Evolutionary conservation across 2,329 filamentous ascomycete genomes (phyloP).

Genomic region (Exophiala sideris): DNA sequence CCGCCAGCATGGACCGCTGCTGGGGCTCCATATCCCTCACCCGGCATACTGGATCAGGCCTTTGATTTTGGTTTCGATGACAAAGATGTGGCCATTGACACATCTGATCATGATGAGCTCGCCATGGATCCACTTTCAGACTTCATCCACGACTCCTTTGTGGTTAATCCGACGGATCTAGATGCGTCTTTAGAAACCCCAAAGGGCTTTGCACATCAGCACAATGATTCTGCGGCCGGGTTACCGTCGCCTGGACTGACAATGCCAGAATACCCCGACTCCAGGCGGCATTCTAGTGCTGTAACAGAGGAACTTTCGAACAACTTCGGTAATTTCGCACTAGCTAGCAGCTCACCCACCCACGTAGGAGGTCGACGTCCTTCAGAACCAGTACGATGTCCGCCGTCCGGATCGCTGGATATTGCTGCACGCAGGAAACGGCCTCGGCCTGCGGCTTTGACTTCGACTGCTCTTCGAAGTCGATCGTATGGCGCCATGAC

Average conservation of each 20-base stretch:
- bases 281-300: conserved; percentile 22
- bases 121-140: conserved; percentile 3
- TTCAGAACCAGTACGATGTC: conserved; percentile 54
- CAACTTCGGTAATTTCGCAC: conserved; percentile 25
- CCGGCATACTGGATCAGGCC: conserved; percentile 22
- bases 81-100: conserved; percentile 7
- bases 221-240: conserved; percentile 8
- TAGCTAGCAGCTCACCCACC: conserved; percentile 18
- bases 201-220: conserved; percentile 9
- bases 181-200: conserved; percentile 20
- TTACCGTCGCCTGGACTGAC: conserved; percentile 23
- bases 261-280: conserved; percentile 24
- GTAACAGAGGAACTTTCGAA: conserved; percentile 25
- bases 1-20: conserved; percentile 7
- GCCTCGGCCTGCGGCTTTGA: conserved; percentile 46
- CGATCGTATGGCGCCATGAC: conserved; percentile 39
- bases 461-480: conserved; percentile 37
- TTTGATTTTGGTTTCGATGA: conserved; percentile 28
- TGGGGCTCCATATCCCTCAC: conserved; percentile 17
- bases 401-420: conserved; percentile 41
- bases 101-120: not conserved
- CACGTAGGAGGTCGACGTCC: conserved; percentile 47
- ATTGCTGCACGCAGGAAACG: conserved; percentile 46
- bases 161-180: conserved; percentile 20
- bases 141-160: conserved; percentile 16